Percentiles rank a stretch among this genome's conserved stretches.
phyloP scores from a whole-genome alignment of 2,329 filamentous ascomycete species.

The Emydomyces testavorans region DNA sequence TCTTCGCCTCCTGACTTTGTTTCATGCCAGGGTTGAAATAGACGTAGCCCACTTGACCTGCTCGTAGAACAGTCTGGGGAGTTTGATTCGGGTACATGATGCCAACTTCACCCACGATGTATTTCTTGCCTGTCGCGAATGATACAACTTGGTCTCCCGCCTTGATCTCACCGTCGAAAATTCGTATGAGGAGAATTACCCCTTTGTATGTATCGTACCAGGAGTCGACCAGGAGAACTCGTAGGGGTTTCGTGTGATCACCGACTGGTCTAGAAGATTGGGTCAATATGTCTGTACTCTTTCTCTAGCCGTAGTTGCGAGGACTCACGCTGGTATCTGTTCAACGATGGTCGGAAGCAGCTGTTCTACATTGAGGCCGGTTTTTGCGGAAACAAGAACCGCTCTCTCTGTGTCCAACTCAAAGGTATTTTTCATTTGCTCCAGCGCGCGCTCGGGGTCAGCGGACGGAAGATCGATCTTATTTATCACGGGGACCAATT shows the following conservation, averaged over 20 bases:
- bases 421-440: slow-evolving; percentile 76
- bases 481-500: slow-evolving; percentile 84
- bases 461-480: slow-evolving; percentile 90
- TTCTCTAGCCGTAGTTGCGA: neutral
- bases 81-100: slow-evolving; percentile 90
- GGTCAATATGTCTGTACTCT: slow-evolving; percentile 18
- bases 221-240: slow-evolving; percentile 84
- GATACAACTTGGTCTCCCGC: slow-evolving; percentile 80
- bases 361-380: slow-evolving; percentile 73
- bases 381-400: slow-evolving; percentile 81
- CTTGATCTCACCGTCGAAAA: slow-evolving; percentile 77
- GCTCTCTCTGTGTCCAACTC: slow-evolving; percentile 70
- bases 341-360: slow-evolving; percentile 78
- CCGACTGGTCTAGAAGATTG: slow-evolving; percentile 49
- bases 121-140: slow-evolving; percentile 76
- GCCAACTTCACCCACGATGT: slow-evolving; percentile 89
- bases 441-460: slow-evolving; percentile 71
- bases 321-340: slow-evolving; percentile 56
- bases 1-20: slow-evolving; percentile 83
- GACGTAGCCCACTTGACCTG: slow-evolving; percentile 91
- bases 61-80: slow-evolving; percentile 65
- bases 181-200: slow-evolving; percentile 76
- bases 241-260: slow-evolving; percentile 58
- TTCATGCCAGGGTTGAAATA: slow-evolving; percentile 99
- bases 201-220: slow-evolving; percentile 98